phyloP scores from a whole-genome alignment of 1,284 basidiomycete species.

The Meripilus lineatus region DNA sequence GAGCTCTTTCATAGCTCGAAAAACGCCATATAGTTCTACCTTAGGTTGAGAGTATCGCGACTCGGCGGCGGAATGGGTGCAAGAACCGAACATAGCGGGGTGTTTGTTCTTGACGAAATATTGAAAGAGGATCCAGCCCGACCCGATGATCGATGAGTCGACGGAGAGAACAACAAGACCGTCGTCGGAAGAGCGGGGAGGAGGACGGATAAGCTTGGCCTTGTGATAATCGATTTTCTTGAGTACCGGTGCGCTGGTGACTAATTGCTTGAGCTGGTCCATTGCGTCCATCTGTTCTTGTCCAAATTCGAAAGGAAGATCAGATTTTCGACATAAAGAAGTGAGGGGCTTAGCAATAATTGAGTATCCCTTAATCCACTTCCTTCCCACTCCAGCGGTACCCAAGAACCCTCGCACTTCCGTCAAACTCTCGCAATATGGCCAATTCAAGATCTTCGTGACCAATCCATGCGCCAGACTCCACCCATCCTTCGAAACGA shows the following conservation, averaged over 20 bases:
- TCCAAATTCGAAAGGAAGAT: conserved; percentile 15
- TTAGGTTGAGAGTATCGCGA: conserved; percentile 36
- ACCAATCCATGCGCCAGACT: conserved; percentile 21
- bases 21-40: conserved; percentile 36
- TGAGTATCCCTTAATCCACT: conserved; percentile 30
- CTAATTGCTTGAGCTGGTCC: conserved; percentile 21
- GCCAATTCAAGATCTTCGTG: conserved; percentile 29
- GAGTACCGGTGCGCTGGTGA: conserved; percentile 18
- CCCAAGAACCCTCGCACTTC: conserved; percentile 33
- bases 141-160: conserved; percentile 31
- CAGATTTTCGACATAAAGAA: conserved; percentile 12
- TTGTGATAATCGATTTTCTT: conserved; percentile 25
- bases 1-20: conserved; percentile 25
- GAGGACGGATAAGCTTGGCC: conserved; percentile 18
- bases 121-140: conserved; percentile 30
- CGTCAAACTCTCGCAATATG: conserved; percentile 14
- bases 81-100: conserved; percentile 24
- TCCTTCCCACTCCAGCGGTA: conserved; percentile 20
- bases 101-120: conserved; percentile 12
- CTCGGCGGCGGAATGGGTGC: conserved; percentile 32
- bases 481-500: conserved; percentile 27
- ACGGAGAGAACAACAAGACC: conserved; percentile 31
- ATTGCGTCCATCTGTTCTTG: conserved; percentile 10
- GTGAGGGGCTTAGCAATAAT: conserved; percentile 29
- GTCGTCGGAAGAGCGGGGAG: too few species aligned